Evolutionary conservation across 2,329 filamentous ascomycete species (phyloP).

Genomic region (Biscogniauxia marginata): DNA sequence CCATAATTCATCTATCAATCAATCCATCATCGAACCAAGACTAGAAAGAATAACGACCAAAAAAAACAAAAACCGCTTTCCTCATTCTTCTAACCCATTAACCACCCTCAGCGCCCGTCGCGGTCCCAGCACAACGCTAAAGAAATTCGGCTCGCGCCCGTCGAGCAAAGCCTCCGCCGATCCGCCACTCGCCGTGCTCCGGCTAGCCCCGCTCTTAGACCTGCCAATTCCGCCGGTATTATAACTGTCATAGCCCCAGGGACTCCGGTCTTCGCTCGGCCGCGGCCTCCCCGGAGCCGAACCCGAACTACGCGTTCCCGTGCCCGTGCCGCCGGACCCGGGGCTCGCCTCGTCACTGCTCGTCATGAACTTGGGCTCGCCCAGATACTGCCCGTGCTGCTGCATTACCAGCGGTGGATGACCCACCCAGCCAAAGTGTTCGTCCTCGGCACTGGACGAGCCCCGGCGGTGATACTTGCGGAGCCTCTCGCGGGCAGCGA

Average conservation of each 20-base stretch:
- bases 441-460: constrained; percentile 7
- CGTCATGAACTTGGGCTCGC: constrained; percentile 21
- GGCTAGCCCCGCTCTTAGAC: constrained; percentile 34
- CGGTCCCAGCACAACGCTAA: constrained; percentile 67
- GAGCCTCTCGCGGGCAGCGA: constrained; percentile 26
- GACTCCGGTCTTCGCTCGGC: constrained; percentile 29
- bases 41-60: background rate
- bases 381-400: constrained; percentile 10
- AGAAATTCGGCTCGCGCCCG: constrained; percentile 66
- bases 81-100: constrained; percentile 45
- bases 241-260: constrained; percentile 19
- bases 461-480: constrained; percentile 17
- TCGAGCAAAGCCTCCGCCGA: constrained; percentile 39
- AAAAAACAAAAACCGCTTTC: background rate
- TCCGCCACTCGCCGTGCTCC: constrained; percentile 35
- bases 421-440: constrained; percentile 32
- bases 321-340: constrained; percentile 18
- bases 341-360: constrained; percentile 24
- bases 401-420: constrained; percentile 1
- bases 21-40: background rate
- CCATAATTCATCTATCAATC: background rate
- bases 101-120: constrained; percentile 68
- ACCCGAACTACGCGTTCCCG: background rate
- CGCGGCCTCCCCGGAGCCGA: constrained; percentile 10
- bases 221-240: constrained; percentile 18